These are phyloP conservation scores for Metschnikowia henanensis DNA, from an alignment of 805 yeast species.

Conservation along the genomic window DNA sequence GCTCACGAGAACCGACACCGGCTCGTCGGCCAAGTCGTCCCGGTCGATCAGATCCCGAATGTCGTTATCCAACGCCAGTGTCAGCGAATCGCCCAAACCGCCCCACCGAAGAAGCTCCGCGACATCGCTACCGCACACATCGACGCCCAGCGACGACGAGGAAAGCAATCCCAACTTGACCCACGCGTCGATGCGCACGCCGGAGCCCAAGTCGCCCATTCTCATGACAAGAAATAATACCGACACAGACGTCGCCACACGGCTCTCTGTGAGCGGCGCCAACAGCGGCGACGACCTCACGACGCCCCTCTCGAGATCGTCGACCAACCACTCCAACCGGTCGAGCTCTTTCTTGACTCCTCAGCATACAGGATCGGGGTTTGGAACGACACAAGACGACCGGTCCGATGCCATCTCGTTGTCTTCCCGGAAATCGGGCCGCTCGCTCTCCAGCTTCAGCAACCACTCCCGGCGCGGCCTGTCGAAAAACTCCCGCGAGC, in stretches of 20 bases:
- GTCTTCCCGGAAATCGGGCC: slow-evolving; percentile 17
- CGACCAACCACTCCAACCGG: slow-evolving; percentile 18
- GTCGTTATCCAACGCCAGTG: slow-evolving; percentile 21
- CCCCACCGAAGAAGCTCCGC: slow-evolving; percentile 33
- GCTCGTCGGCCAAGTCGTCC: slow-evolving; percentile 47
- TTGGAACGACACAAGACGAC: slow-evolving; percentile 14
- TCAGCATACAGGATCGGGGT: slow-evolving; percentile 18
- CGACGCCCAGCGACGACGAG: slow-evolving; percentile 22
- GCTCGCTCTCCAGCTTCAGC: slow-evolving; percentile 17
- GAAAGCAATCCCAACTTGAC: slow-evolving; percentile 4
- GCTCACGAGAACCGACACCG: slow-evolving; percentile 56
- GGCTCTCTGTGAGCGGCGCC: slow-evolving; percentile 7
- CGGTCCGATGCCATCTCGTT: slow-evolving; percentile 19
- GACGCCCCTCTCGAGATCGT: slow-evolving; percentile 22
- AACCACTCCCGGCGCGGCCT: slow-evolving; percentile 17
- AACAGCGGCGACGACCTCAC: slow-evolving; percentile 19
- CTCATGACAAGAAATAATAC: slow-evolving; percentile 53
- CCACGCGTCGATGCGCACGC: slow-evolving; percentile 53
- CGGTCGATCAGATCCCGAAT: slow-evolving; percentile 46
- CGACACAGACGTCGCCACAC: slow-evolving; percentile 24
- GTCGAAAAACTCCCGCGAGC: slow-evolving; percentile 13
- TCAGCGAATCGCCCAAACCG: slow-evolving; percentile 29
- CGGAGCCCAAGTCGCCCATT: slow-evolving; percentile 75
- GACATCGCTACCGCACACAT: slow-evolving; percentile 20
- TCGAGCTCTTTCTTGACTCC: slow-evolving; percentile 17